Evolutionary conservation across 306 rosid genomes (phyloP), one percentile per base, ranked within the genome.

Genomic region (Mimosa bimucronata): DNA sequence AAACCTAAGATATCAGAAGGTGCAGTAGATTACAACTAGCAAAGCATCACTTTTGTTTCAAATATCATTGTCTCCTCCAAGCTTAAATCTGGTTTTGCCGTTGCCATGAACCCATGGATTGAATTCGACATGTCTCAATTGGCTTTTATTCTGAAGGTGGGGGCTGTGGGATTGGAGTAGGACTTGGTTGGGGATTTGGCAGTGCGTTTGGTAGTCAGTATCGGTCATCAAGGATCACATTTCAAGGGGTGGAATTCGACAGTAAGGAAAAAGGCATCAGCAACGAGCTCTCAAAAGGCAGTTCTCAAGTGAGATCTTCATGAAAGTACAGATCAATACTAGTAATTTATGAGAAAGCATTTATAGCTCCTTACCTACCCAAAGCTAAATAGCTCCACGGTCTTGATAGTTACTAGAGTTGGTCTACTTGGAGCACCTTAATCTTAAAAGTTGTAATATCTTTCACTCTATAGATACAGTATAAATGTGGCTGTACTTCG

Each of bases 141-240:
- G 48, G 77, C 65, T 52, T 76, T 80, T 57, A 55, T 83, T 82
- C 79, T 83, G 66, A 85, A 95, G 98, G 99, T 76, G 99, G 99
- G 82, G 99, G 98, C 74, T 95, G 99, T 87, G 98, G 99, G 71
- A 83, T 95, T 68, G 99, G 99, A 82, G 83, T 95, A 52, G 99
- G 99, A 84, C 98, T 95, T 77, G 99, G 98, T 79, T 95, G 99
- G 98, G 99, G 99, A 28, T 93, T 93, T 80, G 98, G 99, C 67
- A 86, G 91, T 79, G 99, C 97, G 5, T 96, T 73, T 78, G 98
- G 98, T 62, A 88, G 99, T 62, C 87, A 89, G 85, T 96, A 93
- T 86, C 86, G 94, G 71, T 78, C 94, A 50, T 91, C 98, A 19
- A 83, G 88, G 74, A 58, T 87, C 80, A 86, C 81, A 75, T 96